Conservation (phyloP, 805 yeast genomes). For the Kazachstania kunashirensis region DNA sequence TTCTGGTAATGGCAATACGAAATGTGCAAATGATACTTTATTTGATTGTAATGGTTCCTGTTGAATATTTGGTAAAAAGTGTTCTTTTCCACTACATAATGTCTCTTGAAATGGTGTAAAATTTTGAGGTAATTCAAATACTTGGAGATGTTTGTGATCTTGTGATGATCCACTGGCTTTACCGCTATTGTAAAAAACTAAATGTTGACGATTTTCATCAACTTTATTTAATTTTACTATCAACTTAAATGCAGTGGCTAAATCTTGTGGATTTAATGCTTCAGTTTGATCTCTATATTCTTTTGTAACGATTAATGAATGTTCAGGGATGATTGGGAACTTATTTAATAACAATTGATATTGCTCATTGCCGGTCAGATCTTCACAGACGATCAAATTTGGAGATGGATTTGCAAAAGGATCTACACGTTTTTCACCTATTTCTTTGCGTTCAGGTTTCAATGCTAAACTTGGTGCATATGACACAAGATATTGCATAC, state of each 20-base stretch:
- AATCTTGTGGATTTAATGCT: conserved; percentile 63
- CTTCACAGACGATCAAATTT: conserved; percentile 50
- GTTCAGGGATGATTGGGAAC: conserved; percentile 74
- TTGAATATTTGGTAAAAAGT: conserved; percentile 45
- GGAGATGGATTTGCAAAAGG: conserved; percentile 82
- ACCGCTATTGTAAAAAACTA: conserved; percentile 87
- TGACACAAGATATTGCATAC: conserved; percentile 27
- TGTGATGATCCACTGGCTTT: conserved; percentile 88
- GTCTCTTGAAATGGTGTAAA: conserved; percentile 50
- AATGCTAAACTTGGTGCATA: conserved; percentile 27
- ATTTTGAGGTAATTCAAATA: conserved; percentile 57
- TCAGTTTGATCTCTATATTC: conserved; percentile 61
- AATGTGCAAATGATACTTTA: conserved; percentile 69
- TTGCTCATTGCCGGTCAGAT: conserved; percentile 36
- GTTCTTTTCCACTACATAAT: conserved; percentile 33
- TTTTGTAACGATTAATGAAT: conserved; percentile 69
- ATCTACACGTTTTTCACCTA: conserved; percentile 35
- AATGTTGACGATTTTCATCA: conserved; percentile 34
- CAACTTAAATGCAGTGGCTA: conserved; percentile 47
- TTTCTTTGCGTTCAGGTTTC: conserved; percentile 27
- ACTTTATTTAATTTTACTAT: conserved; percentile 44
- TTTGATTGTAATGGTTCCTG: conserved; percentile 51
- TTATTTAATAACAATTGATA: conserved; percentile 72
- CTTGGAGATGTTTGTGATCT: conserved; percentile 86
- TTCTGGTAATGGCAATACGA: conserved; percentile 50